Base-by-base conservation (phyloP, 768 basidiomycete species). In the Asterophora parasitica region DNA sequence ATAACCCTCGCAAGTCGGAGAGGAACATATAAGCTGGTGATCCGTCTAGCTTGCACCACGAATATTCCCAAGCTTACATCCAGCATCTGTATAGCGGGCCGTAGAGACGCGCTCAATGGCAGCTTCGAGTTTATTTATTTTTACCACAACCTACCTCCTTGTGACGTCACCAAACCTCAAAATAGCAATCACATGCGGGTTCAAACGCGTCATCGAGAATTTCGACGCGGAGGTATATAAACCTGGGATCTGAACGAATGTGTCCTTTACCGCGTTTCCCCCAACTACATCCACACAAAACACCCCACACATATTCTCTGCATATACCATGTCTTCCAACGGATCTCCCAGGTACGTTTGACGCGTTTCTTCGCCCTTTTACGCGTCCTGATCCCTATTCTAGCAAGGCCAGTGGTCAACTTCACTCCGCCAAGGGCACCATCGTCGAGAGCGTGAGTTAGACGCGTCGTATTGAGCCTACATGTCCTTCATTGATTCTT, bases 391-490 rank as follows among this genome's bases (percentile, higher is more conserved):
- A 50, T 10, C 26, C 2, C 19, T 6, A 2, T 19, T 40, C 33
- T 47, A 75, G 72, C 60, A 74, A 74, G 57, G 61, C 65, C 51
- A 53, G 65, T 19, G 75, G 75, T 50, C 71, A 73, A 60, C 62
- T 56, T 55, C 73, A 76, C 56, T 73, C 73, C 2, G 43, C 58
- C 16, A 75, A 75, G 58, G 76, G 75, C 16, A 67, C 53, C 28
- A 50, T 62, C 16, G 69, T 70, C 6, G 55, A 56, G 28, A 39
- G 38, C 2, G 63, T 59, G 20, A 28, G 55, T 44, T 7, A n/a
- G 4, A 11, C 28, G 16, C 1, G 8, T 41, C 3, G 2, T 2
- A 9, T 3, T 4, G 2, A 7, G 7, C 15, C 8, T 27, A 9
- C 4, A 10, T 36, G 11, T 13, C 7, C 0, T 13, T 52, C 26